A percentile compares a stretch with the other conserved stretches of the same genome.
Conservation (phyloP, 441 rosid genomes). For the Euphorbia corollata region DNA sequence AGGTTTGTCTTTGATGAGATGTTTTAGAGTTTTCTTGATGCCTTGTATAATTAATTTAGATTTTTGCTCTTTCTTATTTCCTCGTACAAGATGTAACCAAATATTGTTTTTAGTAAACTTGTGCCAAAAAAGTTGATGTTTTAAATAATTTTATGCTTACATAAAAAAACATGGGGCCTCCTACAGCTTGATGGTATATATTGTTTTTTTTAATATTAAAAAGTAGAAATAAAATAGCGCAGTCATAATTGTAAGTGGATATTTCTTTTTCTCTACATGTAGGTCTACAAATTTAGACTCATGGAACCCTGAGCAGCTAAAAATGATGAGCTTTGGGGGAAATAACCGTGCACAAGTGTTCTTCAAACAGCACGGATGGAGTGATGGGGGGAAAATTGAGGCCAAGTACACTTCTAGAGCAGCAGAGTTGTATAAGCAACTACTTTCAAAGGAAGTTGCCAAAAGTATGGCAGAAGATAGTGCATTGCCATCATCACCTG, state of each 20-base stretch:
- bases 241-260: background rate
- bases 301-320: conserved; percentile 83
- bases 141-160: too few species aligned
- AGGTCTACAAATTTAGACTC: conserved; percentile 96
- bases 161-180: too few species aligned
- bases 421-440: conserved; percentile 80
- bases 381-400: conserved; percentile 69
- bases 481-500: conserved; percentile 51
- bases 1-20: too few species aligned
- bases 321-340: conserved; percentile 77
- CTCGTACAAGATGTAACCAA: too few species aligned
- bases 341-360: conserved; percentile 83
- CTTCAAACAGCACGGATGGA: conserved; percentile 97
- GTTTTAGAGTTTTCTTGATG: too few species aligned
- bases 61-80: too few species aligned
- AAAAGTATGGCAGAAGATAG: conserved; percentile 63
- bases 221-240: background rate
- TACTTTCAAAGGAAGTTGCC: conserved; percentile 75
- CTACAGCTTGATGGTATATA: too few species aligned
- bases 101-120: too few species aligned
- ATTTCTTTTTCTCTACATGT: conserved; percentile 7
- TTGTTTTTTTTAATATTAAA: too few species aligned
- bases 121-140: too few species aligned
- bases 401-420: conserved; percentile 91
- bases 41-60: too few species aligned